Evolutionary conservation across 1,284 basidiomycete species (phyloP).

Genomic region (Sparassis latifolia): DNA sequence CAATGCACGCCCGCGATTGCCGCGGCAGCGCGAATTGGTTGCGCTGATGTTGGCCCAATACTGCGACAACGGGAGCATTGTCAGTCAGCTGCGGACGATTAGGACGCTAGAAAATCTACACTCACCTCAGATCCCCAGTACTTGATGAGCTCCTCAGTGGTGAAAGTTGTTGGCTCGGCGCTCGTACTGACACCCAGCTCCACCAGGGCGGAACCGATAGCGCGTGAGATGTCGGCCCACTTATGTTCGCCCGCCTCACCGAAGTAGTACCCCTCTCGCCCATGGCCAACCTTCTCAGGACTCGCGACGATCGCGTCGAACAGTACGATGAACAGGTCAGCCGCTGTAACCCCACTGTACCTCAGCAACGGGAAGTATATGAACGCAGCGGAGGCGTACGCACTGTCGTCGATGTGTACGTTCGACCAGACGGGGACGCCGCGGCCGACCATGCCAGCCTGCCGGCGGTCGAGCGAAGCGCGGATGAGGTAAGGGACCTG

Average conservation of each 20-base stretch:
- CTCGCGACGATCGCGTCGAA: slow-evolving; percentile 16
- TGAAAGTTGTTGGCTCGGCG: slow-evolving; percentile 14
- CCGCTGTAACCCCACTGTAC: slow-evolving; percentile 6
- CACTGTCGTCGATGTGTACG: slow-evolving; percentile 29
- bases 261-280: slow-evolving; percentile 43
- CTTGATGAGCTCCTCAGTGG: slow-evolving; percentile 26
- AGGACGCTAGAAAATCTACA: too few species aligned
- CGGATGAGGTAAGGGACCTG: slow-evolving; percentile 30
- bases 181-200: slow-evolving; percentile 8
- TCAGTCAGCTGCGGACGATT: too few species aligned
- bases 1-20: slow-evolving; percentile 32
- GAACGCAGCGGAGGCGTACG: slow-evolving; percentile 3
- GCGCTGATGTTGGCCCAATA: slow-evolving; percentile 22
- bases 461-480: slow-evolving; percentile 24
- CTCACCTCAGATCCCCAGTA: slow-evolving; percentile 15
- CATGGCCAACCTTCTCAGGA: slow-evolving; percentile 26
- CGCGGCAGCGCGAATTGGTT: slow-evolving; percentile 35
- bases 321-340: slow-evolving; percentile 20
- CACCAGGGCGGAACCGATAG: slow-evolving; percentile 30
- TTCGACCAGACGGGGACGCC: slow-evolving; percentile 24
- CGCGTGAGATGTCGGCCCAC: slow-evolving; percentile 31
- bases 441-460: slow-evolving; percentile 27
- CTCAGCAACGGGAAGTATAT: too few species aligned
- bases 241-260: slow-evolving; percentile 41
- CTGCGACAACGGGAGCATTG: too few species aligned